A percentile compares a stretch with the other conserved stretches of the same genome.
Evolutionary conservation across 2,329 filamentous ascomycete species (phyloP).

Genomic region (Penicillium sp.): DNA sequence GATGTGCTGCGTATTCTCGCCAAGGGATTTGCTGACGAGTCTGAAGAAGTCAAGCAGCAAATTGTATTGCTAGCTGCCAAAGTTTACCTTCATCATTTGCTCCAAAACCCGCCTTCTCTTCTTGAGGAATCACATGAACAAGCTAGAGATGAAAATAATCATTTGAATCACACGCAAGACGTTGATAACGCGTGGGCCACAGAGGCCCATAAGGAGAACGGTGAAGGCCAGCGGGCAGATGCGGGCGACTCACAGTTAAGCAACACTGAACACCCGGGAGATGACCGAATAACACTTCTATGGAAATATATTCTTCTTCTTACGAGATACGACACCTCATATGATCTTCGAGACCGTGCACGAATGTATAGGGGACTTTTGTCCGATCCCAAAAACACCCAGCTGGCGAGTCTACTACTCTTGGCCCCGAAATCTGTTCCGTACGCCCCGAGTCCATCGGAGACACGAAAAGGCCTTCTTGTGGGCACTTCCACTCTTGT

Average conservation of each 20-base stretch:
- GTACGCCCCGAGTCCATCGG: constrained; percentile 82
- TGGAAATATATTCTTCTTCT: constrained; percentile 84
- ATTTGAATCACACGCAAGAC: not conserved
- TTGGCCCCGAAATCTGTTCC: constrained; percentile 93
- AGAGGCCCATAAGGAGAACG: constrained; percentile 21
- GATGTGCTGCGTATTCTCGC: constrained; percentile 86
- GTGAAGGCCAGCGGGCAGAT: constrained; percentile 22
- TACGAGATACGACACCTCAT: constrained; percentile 88
- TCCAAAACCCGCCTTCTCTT: constrained; percentile 42
- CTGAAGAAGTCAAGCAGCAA: constrained; percentile 81
- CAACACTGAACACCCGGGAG: constrained; percentile 20
- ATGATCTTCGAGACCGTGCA: constrained; percentile 87
- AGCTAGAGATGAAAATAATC: constrained; percentile 15
- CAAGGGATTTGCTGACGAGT: constrained; percentile 79
- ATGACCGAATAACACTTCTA: constrained; percentile 67
- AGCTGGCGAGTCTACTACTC: constrained; percentile 84
- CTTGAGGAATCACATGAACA: constrained; percentile 17
- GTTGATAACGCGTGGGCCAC: constrained; percentile 31
- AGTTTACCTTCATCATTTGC: constrained; percentile 84
- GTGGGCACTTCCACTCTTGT: constrained; percentile 85
- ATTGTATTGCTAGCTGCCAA: constrained; percentile 93
- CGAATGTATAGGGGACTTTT: constrained; percentile 84
- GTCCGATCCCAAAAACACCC: constrained; percentile 66
- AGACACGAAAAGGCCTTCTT: constrained; percentile 70
- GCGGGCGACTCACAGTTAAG: constrained; percentile 25